A percentile compares a stretch with the other conserved stretches of the same genome.
phyloP scores from a whole-genome alignment of 2,329 filamentous ascomycete genomes.

The Neopestalotiopsis sp. region DNA sequence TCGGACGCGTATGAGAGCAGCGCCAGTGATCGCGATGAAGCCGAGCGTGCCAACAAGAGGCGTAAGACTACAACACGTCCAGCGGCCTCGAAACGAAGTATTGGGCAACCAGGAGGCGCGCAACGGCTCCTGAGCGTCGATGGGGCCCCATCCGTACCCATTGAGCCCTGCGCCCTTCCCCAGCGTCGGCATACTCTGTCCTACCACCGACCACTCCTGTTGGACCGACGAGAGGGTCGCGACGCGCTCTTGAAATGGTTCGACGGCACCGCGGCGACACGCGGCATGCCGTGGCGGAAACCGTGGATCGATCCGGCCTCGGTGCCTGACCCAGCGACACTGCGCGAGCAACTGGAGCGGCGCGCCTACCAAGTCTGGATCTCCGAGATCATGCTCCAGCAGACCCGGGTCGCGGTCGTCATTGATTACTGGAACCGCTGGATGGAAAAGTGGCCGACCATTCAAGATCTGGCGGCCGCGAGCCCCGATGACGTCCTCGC shows the following conservation, averaged over 20 bases:
- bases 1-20: constrained; percentile 12
- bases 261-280: constrained; percentile 49
- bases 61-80: neutral
- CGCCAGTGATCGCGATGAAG: neutral
- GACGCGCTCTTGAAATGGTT: constrained; percentile 57
- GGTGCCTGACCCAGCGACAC: constrained; percentile 34
- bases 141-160: neutral
- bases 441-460: constrained; percentile 66
- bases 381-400: constrained; percentile 71
- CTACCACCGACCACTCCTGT: constrained; percentile 58
- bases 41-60: neutral
- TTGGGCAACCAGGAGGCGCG: constrained; percentile 21
- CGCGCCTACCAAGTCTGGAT: constrained; percentile 72
- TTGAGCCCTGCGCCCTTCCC: constrained; percentile 29
- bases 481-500: constrained; percentile 60
- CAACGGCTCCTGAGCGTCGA: constrained; percentile 29
- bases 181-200: constrained; percentile 40
- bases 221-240: constrained; percentile 44
- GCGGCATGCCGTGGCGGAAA: constrained; percentile 66
- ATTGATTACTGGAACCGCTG: constrained; percentile 69
- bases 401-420: constrained; percentile 67
- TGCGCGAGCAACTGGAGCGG: constrained; percentile 51
- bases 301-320: constrained; percentile 55
- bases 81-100: neutral
- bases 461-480: constrained; percentile 60